Evolutionary conservation across 208 protist species (phyloP).

Genomic region (Phytomonas sp.): DNA sequence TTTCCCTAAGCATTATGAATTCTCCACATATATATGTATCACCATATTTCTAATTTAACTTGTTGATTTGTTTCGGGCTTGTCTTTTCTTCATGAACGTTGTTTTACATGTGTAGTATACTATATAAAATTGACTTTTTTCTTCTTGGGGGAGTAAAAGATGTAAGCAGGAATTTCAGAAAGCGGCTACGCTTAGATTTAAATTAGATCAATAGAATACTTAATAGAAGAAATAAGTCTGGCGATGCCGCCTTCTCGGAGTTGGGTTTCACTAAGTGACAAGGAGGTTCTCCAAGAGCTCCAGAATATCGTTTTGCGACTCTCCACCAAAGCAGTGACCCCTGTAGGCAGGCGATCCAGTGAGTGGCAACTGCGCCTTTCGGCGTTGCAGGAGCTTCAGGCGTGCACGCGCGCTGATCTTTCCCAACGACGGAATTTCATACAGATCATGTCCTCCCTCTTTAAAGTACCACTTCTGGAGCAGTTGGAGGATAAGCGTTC

Average conservation of each 20-base stretch:
- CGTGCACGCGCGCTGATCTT: conserved; percentile 14
- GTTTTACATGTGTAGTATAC: neutral
- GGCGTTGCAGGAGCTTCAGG: neutral
- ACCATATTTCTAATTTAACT: neutral
- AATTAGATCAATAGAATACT: neutral
- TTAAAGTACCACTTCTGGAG: conserved; percentile 30
- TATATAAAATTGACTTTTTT: neutral
- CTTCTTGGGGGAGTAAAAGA: neutral
- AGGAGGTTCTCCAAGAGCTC: conserved; percentile 17
- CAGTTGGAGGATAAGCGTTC: conserved; percentile 40
- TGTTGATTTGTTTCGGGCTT: neutral
- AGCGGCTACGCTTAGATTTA: neutral
- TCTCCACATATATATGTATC: neutral
- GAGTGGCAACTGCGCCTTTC: neutral
- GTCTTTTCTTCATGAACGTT: neutral
- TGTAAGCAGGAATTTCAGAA: neutral
- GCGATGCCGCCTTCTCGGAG: conserved; percentile 9
- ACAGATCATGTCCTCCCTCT: conserved; percentile 27
- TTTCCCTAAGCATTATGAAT: too few relatives aligned
- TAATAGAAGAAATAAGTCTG: neutral
- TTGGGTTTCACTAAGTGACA: conserved; percentile 12
- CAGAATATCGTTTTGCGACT: conserved; percentile 18
- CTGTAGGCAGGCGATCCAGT: neutral
- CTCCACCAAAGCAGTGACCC: conserved; percentile 9
- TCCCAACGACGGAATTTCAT: conserved; percentile 21